Evolutionary conservation across 106 monocot genomes (phyloP), one percentile per base, ranked within the genome.

Genomic region (Narthecium ossifragum): DNA sequence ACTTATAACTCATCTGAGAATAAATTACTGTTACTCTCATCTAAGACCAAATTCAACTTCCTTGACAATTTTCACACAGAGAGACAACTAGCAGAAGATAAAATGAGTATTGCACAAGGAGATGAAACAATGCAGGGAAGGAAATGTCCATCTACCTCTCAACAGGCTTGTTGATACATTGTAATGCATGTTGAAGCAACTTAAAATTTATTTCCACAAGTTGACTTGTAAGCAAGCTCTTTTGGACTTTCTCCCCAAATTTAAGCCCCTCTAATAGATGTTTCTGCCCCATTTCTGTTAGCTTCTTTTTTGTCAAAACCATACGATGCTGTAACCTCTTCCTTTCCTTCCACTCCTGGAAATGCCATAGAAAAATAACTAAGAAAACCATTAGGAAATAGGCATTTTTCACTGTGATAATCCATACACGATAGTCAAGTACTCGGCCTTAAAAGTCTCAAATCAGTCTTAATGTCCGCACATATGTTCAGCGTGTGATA

Each of bases 311-410:
- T 23, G 80, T 80, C 54, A 77, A 55, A 49, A 46, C 60, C 7
- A 86, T 24, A 45, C 71, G 79, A 26, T 71, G 71, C 40, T 75
- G 79, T 13, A 78, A 22, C 68, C 78, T 83, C 72, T 83, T 92
- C 53, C 62, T 83, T 66, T 92, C 61, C 69, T 70, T 92, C 86
- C 92, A 86, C 58, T 80, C 86, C 92, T 92, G 60, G 14, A 67
- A 70, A 10, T 37, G 32, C 14, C 23, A 9, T 13, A 31, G n/a
- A n/a, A n/a, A n/a, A n/a, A n/a, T n/a, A n/a, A n/a, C n/a, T n/a
- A n/a, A n/a, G n/a, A n/a, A n/a, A n/a, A n/a, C n/a, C n/a, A n/a
- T n/a, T n/a, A n/a, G n/a, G n/a, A n/a, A n/a, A n/a, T n/a, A n/a
- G n/a, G n/a, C n/a, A n/a, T n/a, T n/a, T n/a, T n/a, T n/a, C n/a